Evolutionary conservation across 2,329 filamentous ascomycete species (phyloP), one percentile per base, ranked within the genome.

Genomic region (Magnaporthiopsis incrustans): DNA sequence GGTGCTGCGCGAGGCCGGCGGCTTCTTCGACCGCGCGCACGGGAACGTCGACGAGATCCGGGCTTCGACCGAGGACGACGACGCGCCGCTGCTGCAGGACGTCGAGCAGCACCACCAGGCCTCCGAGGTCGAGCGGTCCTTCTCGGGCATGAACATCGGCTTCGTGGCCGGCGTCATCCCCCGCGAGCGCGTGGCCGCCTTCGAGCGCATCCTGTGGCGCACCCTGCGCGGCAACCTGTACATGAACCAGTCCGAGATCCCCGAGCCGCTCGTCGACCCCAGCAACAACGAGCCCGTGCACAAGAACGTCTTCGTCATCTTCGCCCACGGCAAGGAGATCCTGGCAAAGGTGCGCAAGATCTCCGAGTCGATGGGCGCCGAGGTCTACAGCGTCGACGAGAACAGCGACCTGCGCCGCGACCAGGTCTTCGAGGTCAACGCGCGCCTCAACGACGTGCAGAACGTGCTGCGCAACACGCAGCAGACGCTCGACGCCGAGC

Each of bases 261-360:
- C 92, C 10, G 94, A 99, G 75, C 87, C 91, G 53, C 89, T 99
- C 70, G 83, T 97, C 74, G 91, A 99, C 76, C 94, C 95, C 22
- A 85, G 89, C 73, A 97, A 87, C 79, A 97, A 98, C 75, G 94
- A 98, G 78, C 83, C 91, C 68, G 84, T 96, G 70, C 87, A 90
- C 81, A 99, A 99, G 87, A 99, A 97, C 71, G 95, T 99, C 64
- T 99, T 99, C 73, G 94, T 99, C 73, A 99, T 99, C 76, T 99
- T 99, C 71, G 95, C 95, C 15, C 95, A 99, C 73, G 95, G 95
- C 74, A 97, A 97, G 78, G 94, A 98, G 77, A 97, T 99, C 70
- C 88, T 99, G 71, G 91, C 93, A 73, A 99, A 99, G 86, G 98
- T 99, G 74, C 88, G 95, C 73, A 98, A 97, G 84, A 98, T 99